Evolutionary conservation across 192 early-diverging fungal genomes (phyloP).

Genomic region (Coemansia sp.): DNA sequence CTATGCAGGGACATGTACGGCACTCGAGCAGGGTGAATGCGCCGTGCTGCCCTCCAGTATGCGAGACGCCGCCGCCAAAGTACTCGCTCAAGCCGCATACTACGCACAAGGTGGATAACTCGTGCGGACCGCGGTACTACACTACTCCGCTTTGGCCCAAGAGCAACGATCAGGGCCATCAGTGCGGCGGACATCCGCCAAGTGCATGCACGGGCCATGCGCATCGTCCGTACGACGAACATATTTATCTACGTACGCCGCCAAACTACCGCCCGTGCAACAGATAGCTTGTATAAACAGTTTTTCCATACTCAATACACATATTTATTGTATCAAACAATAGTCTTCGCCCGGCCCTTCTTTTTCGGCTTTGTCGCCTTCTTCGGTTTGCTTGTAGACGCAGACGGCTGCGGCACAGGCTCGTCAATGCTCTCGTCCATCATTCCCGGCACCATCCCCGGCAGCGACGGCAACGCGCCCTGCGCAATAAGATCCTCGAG

Average conservation of each 20-base stretch:
- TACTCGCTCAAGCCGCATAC: constrained; percentile 48
- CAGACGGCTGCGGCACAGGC: not conserved
- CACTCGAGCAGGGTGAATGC: not conserved
- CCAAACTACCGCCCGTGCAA: constrained; percentile 35
- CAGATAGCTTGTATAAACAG: constrained; percentile 7
- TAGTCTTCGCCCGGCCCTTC: constrained; percentile 41
- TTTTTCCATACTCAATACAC: not conserved
- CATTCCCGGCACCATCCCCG: constrained; percentile 17
- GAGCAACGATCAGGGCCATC: not conserved
- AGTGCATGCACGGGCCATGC: not conserved
- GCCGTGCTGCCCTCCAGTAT: not conserved
- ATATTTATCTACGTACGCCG: constrained; percentile 34
- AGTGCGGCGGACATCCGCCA: not conserved
- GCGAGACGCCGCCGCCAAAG: constrained; percentile 32
- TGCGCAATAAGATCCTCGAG: constrained; percentile 46
- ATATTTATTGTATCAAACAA: constrained; percentile 7
- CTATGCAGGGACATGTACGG: constrained; percentile 19
- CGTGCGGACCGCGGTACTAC: constrained; percentile 29
- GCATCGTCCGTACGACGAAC: constrained; percentile 18
- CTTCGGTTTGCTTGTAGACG: constrained; percentile 8
- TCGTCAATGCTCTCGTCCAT: not conserved
- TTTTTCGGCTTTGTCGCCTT: constrained; percentile 43
- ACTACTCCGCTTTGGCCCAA: constrained; percentile 28
- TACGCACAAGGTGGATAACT: constrained; percentile 37
- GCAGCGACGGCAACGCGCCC: constrained; percentile 38